These are phyloP conservation scores for Podospora fimiseda DNA, from an alignment of 495 filamentous ascomycete genomes.

Conservation along the genomic window DNA sequence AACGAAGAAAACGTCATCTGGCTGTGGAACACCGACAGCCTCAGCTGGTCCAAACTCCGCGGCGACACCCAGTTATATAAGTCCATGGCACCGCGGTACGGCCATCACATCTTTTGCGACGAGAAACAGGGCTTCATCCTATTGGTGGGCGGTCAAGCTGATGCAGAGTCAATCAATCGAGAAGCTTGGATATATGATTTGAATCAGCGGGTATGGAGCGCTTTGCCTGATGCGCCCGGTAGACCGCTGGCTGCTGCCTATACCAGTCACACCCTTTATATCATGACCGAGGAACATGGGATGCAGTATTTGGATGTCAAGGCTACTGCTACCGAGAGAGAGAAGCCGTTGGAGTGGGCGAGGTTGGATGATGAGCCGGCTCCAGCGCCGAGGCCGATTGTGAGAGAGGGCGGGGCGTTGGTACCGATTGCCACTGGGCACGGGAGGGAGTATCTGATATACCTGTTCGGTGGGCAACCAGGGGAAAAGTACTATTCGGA, in stretches of 20 bases:
- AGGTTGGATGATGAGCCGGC: slow-evolving; percentile 41
- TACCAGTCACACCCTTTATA: slow-evolving; percentile 37
- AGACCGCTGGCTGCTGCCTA: slow-evolving; percentile 33
- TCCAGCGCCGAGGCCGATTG: slow-evolving; percentile 38
- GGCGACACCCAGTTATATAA: slow-evolving; percentile 18
- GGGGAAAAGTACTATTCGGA: slow-evolving; percentile 29
- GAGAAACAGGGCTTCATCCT: slow-evolving; percentile 32
- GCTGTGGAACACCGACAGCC: slow-evolving; percentile 38
- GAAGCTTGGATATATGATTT: slow-evolving; percentile 47
- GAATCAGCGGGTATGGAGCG: slow-evolving; percentile 35
- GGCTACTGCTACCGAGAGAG: slow-evolving; percentile 23
- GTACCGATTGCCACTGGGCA: slow-evolving; percentile 44
- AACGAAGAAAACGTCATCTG: slow-evolving; percentile 38
- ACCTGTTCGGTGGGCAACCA: slow-evolving; percentile 40
- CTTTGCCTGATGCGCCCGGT: slow-evolving; percentile 33
- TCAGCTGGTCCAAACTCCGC: slow-evolving; percentile 28
- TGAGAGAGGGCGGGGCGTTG: slow-evolving; percentile 38
- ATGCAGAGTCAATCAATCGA: slow-evolving; percentile 2
- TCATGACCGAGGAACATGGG: slow-evolving; percentile 29
- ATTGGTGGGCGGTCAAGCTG: slow-evolving; percentile 33
- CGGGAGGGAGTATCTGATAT: slow-evolving; percentile 47
- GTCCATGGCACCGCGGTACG: slow-evolving; percentile 17
- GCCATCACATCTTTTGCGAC: slow-evolving; percentile 22
- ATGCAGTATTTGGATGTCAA: slow-evolving; percentile 39
- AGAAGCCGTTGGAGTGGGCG: slow-evolving; percentile 33